Conservation (phyloP, 148 eudicot genomes). For the Cornus florida region DNA sequence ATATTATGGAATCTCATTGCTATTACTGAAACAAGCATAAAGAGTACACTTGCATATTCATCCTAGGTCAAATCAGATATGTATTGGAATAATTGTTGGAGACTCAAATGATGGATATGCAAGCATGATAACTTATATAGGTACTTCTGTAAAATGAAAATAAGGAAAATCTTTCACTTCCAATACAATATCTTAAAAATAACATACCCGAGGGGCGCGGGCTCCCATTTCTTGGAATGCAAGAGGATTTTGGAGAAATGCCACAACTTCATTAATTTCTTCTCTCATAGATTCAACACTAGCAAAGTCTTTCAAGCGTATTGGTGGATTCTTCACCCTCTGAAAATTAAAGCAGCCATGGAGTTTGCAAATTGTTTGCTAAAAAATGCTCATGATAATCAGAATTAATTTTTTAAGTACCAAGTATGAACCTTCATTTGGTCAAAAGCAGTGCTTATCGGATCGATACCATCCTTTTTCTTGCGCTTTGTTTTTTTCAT, state of each 20-base stretch:
- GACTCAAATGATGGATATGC: no score
- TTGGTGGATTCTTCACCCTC: slow-evolving; percentile 95
- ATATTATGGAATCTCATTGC: no score
- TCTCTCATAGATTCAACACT: slow-evolving; percentile 85
- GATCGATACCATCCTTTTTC: slow-evolving; percentile 75
- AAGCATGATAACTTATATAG: no score
- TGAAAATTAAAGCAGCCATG: slow-evolving; percentile 19
- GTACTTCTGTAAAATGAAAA: no score
- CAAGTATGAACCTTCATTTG: slow-evolving; percentile 69
- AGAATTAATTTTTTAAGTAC: slow-evolving; percentile 4
- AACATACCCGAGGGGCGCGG: slow-evolving; percentile 90
- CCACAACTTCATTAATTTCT: slow-evolving; percentile 92
- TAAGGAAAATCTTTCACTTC: not conserved
- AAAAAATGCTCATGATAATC: not conserved
- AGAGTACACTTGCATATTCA: no score
- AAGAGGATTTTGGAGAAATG: slow-evolving; percentile 79
- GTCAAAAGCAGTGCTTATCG: slow-evolving; percentile 80
- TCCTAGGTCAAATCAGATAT: no score
- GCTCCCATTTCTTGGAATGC: slow-evolving; percentile 95
- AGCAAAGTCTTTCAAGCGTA: slow-evolving; percentile 72
- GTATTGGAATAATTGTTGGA: no score
- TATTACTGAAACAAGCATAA: no score
- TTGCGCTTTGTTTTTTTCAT: slow-evolving; percentile 35
- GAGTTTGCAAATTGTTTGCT: not conserved
- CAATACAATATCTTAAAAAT: not conserved